These are phyloP conservation scores for Vigna hirtella DNA, from an alignment of 306 rosid species.

Conservation along the genomic window DNA sequence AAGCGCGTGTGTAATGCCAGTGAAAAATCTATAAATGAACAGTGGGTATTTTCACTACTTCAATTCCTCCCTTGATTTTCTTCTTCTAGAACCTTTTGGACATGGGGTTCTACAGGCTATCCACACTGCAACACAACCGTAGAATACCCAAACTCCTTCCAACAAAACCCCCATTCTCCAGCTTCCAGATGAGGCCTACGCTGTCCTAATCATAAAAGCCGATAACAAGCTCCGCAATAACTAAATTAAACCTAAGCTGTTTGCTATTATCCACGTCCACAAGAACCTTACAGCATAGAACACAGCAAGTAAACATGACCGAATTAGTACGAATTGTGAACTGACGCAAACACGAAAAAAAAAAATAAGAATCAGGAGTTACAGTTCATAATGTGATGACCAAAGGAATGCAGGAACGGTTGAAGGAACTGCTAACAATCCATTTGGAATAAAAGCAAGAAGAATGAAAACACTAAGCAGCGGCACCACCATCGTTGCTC, in stretches of 20 bases:
- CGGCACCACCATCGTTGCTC: conserved; percentile 45
- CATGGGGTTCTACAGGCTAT: neutral
- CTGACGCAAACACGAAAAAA: neutral
- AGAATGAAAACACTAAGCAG: conserved; percentile 52
- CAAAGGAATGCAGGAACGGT: conserved; percentile 91
- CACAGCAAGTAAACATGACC: neutral
- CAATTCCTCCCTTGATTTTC: neutral
- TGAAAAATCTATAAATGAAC: conserved; percentile 20
- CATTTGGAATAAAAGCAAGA: conserved; percentile 51
- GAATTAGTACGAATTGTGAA: neutral
- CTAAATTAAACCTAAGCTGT: conserved; percentile 19
- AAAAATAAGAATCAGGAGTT: neutral
- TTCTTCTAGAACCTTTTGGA: neutral
- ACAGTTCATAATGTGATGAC: conserved; percentile 70
- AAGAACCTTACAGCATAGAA: conserved; percentile 11
- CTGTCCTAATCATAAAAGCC: neutral
- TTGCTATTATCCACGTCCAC: conserved; percentile 11
- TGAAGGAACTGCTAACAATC: conserved; percentile 57
- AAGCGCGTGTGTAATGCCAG: neutral
- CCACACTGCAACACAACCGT: neutral
- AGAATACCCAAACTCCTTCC: conserved; percentile 6
- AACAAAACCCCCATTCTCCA: neutral
- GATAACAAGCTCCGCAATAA: neutral
- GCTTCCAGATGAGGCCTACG: conserved; percentile 4
- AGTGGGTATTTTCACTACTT: conserved; percentile 8